Evolutionary conservation across 2,329 filamentous ascomycete genomes (phyloP).

Genomic region (Endocalyx cinctus): DNA sequence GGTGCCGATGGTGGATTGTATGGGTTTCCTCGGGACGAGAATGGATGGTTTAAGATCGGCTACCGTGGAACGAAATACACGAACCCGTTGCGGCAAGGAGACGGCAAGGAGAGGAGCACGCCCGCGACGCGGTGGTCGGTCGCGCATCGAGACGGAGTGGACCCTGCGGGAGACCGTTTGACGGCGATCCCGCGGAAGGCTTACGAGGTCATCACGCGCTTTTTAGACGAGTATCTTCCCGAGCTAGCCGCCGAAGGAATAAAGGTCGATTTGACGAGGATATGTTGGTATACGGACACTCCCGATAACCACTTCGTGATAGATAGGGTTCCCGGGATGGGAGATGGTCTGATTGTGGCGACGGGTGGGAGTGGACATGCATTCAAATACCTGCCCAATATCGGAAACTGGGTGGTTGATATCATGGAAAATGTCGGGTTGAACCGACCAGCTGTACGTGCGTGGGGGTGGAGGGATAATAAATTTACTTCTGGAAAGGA

Average conservation of each 20-base stretch:
- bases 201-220: slow-evolving; percentile 21
- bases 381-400: slow-evolving; percentile 57
- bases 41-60: slow-evolving; percentile 40
- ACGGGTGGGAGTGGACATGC: slow-evolving; percentile 58
- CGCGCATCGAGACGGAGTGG: slow-evolving; percentile 2
- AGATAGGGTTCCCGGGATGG: slow-evolving; percentile 21
- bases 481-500: no score
- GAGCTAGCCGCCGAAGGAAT: slow-evolving; percentile 31
- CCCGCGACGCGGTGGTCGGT: slow-evolving; percentile 34
- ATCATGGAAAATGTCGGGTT: slow-evolving; percentile 36
- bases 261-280: slow-evolving; percentile 30
- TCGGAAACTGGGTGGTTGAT: slow-evolving; percentile 51
- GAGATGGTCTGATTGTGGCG: slow-evolving; percentile 47
- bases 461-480: slow-evolving; percentile 18
- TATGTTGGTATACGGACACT: slow-evolving; percentile 55
- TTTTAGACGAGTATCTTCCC: slow-evolving; percentile 36
- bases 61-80: slow-evolving; percentile 47
- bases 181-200: slow-evolving; percentile 24
- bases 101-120: slow-evolving; percentile 33
- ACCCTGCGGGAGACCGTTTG: slow-evolving; percentile 14
- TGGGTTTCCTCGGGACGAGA: slow-evolving; percentile 37
- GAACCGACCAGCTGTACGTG: slow-evolving; percentile 20
- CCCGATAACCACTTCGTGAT: slow-evolving; percentile 51
- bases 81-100: slow-evolving; percentile 33
- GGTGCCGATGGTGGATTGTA: slow-evolving; percentile 21